Evolutionary conservation across 2,329 filamentous ascomycete genomes (phyloP).

Genomic region (Calonectria fujianensis): DNA sequence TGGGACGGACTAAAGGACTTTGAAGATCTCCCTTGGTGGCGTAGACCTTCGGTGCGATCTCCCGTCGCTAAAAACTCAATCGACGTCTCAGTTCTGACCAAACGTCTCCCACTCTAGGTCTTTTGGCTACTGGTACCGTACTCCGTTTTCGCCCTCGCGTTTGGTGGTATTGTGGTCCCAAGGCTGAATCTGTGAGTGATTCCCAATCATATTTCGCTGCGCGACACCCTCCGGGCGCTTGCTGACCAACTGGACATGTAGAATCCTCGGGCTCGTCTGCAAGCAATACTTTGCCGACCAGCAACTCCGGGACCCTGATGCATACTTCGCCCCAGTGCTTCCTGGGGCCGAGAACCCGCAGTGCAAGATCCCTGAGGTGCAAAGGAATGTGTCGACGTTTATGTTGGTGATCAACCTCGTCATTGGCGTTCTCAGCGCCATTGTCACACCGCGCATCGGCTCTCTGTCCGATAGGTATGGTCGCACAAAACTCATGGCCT

Average conservation of each 20-base stretch:
- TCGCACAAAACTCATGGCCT: constrained; percentile 82
- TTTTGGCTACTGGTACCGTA: constrained; percentile 90
- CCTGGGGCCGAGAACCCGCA: constrained; percentile 84
- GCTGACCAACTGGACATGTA: constrained; percentile 55
- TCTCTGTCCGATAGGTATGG: constrained; percentile 91
- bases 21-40: constrained; percentile 76
- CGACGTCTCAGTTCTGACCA: constrained; percentile 49
- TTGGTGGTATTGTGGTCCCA: constrained; percentile 89
- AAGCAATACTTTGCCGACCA: constrained; percentile 85
- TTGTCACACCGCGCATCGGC: constrained; percentile 89
- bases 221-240: background rate
- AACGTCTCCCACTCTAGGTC: constrained; percentile 69
- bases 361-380: constrained; percentile 87
- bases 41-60: constrained; percentile 74
- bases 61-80: constrained; percentile 24
- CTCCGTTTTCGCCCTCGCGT: constrained; percentile 87
- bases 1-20: constrained; percentile 77
- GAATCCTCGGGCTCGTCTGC: constrained; percentile 88
- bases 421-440: constrained; percentile 84
- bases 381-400: constrained; percentile 85
- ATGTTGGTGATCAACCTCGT: constrained; percentile 84
- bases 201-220: background rate
- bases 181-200: constrained; percentile 83
- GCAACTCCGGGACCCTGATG: constrained; percentile 73
- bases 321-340: constrained; percentile 78